phyloP scores from a whole-genome alignment of 306 rosid species.

The Acmispon strigosus region DNA sequence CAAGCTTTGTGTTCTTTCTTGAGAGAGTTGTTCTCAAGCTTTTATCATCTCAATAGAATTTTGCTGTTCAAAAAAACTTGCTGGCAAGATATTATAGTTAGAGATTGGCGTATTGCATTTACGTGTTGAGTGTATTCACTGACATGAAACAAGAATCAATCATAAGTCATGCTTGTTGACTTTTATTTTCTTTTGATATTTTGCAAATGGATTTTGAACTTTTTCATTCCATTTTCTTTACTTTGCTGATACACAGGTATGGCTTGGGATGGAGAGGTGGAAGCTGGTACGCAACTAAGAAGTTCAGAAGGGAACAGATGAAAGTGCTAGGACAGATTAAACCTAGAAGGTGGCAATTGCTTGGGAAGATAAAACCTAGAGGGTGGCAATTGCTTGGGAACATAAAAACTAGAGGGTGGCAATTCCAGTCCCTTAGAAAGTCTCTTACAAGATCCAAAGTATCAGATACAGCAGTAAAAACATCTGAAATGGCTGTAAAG shows the following conservation, averaged over 20 bases:
- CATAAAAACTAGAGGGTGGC: constrained; percentile 54
- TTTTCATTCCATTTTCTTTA: background rate
- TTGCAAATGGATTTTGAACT: background rate
- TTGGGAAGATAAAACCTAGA: constrained; percentile 52
- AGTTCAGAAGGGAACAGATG: constrained; percentile 80
- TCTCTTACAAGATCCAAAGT: constrained; percentile 31
- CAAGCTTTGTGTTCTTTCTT: no score
- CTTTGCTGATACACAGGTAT: constrained; percentile 47
- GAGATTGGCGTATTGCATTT: background rate
- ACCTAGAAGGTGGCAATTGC: constrained; percentile 72
- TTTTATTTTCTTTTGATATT: background rate
- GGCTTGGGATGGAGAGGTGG: constrained; percentile 98
- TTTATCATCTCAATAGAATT: no score
- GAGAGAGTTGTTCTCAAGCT: no score
- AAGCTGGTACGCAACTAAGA: constrained; percentile 61
- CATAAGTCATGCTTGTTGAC: background rate
- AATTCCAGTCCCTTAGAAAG: constrained; percentile 49
- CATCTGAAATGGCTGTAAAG: constrained; percentile 37
- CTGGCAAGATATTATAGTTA: background rate
- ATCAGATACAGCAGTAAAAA: constrained; percentile 33
- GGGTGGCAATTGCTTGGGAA: constrained; percentile 53
- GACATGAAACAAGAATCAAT: background rate
- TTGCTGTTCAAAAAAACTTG: no score
- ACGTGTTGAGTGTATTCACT: background rate
- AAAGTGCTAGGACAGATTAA: constrained; percentile 64